These are phyloP conservation scores for Salix udensis DNA, from an alignment of 345 rosid genomes.

Conservation along the genomic window DNA sequence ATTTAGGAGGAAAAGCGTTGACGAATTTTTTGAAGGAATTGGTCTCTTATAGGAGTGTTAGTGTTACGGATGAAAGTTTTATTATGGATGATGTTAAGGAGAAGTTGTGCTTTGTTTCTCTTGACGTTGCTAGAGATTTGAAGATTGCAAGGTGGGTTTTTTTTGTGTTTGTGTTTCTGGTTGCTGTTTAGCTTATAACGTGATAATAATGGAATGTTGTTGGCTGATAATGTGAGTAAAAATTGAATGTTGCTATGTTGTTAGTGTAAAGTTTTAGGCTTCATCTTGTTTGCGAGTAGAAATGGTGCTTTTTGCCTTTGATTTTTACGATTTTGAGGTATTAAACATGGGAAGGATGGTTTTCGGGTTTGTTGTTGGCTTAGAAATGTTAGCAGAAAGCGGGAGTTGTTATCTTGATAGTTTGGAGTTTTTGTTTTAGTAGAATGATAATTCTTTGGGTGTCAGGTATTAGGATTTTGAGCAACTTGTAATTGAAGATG, in stretches of 20 bases:
- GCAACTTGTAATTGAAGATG: not conserved
- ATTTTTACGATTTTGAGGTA: no score
- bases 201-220: no score
- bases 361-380: no score
- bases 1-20: conserved; percentile 88
- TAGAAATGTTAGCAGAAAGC: no score
- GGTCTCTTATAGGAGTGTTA: conserved; percentile 70
- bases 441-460: not conserved
- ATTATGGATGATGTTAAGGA: conserved; percentile 89
- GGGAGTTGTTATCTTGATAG: no score
- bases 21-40: conserved; percentile 87
- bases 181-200: not conserved
- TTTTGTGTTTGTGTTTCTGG: not conserved
- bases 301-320: no score
- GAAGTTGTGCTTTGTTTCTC: conserved; percentile 88
- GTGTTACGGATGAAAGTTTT: conserved; percentile 83
- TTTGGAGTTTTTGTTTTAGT: not conserved
- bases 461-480: not conserved
- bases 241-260: no score
- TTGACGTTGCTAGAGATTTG: conserved; percentile 65
- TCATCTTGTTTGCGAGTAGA: no score
- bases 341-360: no score
- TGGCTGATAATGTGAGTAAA: no score
- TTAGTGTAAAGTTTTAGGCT: no score
- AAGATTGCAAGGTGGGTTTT: conserved; percentile 43